Evolutionary conservation across 805 yeast genomes (phyloP).

Genomic region (Ogataea trehalophila): DNA sequence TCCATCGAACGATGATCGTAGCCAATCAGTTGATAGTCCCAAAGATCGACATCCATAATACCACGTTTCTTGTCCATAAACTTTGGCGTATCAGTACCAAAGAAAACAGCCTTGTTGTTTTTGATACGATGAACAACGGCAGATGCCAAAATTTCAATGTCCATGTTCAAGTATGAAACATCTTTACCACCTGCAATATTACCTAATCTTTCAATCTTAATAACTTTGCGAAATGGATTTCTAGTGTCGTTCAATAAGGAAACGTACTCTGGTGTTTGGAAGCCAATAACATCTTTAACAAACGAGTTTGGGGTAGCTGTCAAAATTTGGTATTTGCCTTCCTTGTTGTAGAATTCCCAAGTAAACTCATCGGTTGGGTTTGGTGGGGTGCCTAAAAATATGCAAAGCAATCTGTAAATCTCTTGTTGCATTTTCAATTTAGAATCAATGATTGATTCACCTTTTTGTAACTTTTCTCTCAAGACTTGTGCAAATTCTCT

Average conservation of each 20-base stretch:
- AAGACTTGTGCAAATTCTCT: slow-evolving; percentile 74
- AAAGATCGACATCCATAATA: slow-evolving; percentile 64
- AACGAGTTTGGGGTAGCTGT: slow-evolving; percentile 63
- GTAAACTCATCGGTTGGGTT: slow-evolving; percentile 58
- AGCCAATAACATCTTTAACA: slow-evolving; percentile 48
- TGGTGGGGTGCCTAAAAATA: slow-evolving; percentile 78
- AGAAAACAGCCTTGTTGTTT: slow-evolving; percentile 75
- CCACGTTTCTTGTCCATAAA: slow-evolving; percentile 62
- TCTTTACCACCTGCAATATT: slow-evolving; percentile 68
- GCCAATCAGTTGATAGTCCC: slow-evolving; percentile 56
- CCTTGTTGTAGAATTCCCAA: slow-evolving; percentile 77
- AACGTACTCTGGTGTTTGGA: slow-evolving; percentile 47
- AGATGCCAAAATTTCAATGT: slow-evolving; percentile 50
- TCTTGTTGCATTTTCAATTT: slow-evolving; percentile 46
- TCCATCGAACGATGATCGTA: slow-evolving; percentile 42
- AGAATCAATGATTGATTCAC: slow-evolving; percentile 34
- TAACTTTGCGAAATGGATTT: slow-evolving; percentile 57
- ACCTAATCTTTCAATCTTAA: slow-evolving; percentile 70
- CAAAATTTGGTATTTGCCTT: slow-evolving; percentile 42
- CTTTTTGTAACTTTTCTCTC: slow-evolving; percentile 41
- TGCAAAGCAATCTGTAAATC: slow-evolving; percentile 58
- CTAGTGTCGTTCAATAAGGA: slow-evolving; percentile 82
- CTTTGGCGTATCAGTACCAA: slow-evolving; percentile 87
- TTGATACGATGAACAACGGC: slow-evolving; percentile 65
- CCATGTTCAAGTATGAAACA: slow-evolving; percentile 67